A percentile compares a stretch with the other conserved stretches of the same genome.
Evolutionary conservation across 2,329 filamentous ascomycete genomes (phyloP).

Genomic region (Aspergillus melleus): DNA sequence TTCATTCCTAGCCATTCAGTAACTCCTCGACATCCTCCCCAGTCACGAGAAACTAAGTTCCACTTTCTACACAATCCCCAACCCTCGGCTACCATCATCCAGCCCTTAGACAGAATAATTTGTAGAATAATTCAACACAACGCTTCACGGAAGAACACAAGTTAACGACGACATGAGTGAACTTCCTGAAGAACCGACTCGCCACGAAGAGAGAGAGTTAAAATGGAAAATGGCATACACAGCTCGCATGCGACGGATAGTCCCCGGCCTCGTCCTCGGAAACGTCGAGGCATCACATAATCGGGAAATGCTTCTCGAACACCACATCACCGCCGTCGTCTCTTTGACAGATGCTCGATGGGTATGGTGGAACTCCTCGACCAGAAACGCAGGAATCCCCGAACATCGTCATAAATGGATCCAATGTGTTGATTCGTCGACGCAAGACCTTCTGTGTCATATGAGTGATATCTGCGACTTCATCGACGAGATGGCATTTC

Average conservation of each 20-base stretch:
- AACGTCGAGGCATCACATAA: slow-evolving; percentile 25
- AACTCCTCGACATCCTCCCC: no score
- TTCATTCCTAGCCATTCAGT: no score
- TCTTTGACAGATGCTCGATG: slow-evolving; percentile 24
- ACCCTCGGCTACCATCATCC: no score
- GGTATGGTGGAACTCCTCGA: slow-evolving; percentile 21
- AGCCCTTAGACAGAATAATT: no score
- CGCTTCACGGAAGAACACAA: no score
- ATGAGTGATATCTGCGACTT: slow-evolving; percentile 29
- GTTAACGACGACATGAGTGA: no score
- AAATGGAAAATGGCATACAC: slow-evolving; percentile 19
- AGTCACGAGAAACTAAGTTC: no score
- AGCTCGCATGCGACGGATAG: slow-evolving; percentile 24
- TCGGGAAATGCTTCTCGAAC: slow-evolving; percentile 21
- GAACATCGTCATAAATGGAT: slow-evolving; percentile 28
- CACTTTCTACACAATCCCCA: no score
- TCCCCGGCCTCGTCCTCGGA: slow-evolving; percentile 28
- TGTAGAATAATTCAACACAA: no score
- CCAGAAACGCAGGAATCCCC: slow-evolving; percentile 24
- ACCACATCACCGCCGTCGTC: slow-evolving; percentile 24
- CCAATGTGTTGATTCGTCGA: slow-evolving; percentile 29
- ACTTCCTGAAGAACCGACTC: no score
- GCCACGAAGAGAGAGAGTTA: no score
- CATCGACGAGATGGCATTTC: slow-evolving; percentile 24
- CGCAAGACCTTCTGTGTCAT: slow-evolving; percentile 28